Evolutionary conservation across 2,329 filamentous ascomycete genomes (phyloP).

Genomic region (Ambrosiella xylebori): DNA sequence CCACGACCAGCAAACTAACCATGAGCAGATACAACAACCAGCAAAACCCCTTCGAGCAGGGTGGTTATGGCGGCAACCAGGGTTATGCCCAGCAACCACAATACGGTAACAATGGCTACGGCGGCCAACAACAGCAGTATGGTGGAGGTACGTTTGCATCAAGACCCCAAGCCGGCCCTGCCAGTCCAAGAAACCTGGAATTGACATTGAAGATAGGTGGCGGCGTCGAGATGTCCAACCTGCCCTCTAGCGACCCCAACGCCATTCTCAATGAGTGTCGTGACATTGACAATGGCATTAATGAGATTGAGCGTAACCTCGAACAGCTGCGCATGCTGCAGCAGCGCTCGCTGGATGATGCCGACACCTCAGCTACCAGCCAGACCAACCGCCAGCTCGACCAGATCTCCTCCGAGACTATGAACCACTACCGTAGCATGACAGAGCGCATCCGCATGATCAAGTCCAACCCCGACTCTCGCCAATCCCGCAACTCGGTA

Average conservation of each 20-base stretch:
- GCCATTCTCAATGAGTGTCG: conserved; percentile 71
- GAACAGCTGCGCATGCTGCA: conserved; percentile 56
- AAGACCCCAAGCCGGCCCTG: conserved; percentile 1
- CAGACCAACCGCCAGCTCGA: conserved; percentile 55
- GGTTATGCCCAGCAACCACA: conserved; percentile 17
- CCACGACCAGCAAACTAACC: not conserved
- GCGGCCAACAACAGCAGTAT: conserved; percentile 17
- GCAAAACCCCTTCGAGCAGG: conserved; percentile 42
- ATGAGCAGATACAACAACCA: conserved; percentile 31
- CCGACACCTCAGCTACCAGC: conserved; percentile 51
- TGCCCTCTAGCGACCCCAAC: conserved; percentile 39
- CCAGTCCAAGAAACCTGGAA: conserved; percentile 11
- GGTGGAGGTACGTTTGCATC: conserved; percentile 11
- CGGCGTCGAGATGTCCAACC: conserved; percentile 14
- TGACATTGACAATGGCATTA: conserved; percentile 61
- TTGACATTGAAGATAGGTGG: conserved; percentile 13
- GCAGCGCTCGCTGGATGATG: conserved; percentile 53
- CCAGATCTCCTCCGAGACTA: conserved; percentile 57
- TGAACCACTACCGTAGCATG: conserved; percentile 64
- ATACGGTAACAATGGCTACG: conserved; percentile 19
- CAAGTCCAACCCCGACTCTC: conserved; percentile 65
- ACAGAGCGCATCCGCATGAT: conserved; percentile 64
- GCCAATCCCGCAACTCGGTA: conserved; percentile 52
- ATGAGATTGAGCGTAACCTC: conserved; percentile 55
- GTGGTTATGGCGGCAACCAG: conserved; percentile 23